Evolutionary conservation across 2,329 filamentous ascomycete species (phyloP), one percentile per base, ranked within the genome.

Genomic region (Hortaea werneckii): DNA sequence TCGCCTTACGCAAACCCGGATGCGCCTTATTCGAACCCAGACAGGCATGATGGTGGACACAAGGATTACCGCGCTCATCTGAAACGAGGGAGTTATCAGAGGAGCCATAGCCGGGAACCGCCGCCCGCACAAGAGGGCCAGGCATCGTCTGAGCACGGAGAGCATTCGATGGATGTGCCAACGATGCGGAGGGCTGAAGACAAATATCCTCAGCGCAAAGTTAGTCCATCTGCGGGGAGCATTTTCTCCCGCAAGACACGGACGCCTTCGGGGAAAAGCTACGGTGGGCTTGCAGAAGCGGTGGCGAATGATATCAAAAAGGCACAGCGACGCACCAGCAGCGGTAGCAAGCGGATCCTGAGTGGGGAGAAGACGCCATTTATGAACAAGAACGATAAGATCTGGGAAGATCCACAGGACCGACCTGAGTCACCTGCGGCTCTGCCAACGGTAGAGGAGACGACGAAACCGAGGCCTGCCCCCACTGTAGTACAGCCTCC

Each of bases 351-450:
- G 45, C 76, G 84, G 50, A 84, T 85, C 54, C 76, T 81, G 57
- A 87, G 82, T 60, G 82, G 81, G 13, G 80, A 84, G 26, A 67
- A 82, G 48, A 70, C 76, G 54, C 77, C 80, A 1, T 88, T 87
- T 61, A 73, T 74, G 53, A 77, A 79, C 50, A 83, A 82, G 1
- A 79, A 82, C 30, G 83, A 88, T 60, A 81, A 86, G 59, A 89
- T 95, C 50, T 95, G 87, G 74, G 89, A 95, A 64, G 90, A 95
- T 61, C 85, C 87, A 1, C 79, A 85, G 58, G 72, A 74, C 20
- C 20, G 20, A 20, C 34, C 40, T 5, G 34, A 29, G 27, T 38
- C 29, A n/a, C 40, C 38, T 3, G 35, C 34, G 39, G 42, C 28
- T 6, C 28, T 41, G 13, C 40, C 40, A 11, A 27, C 13, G 7